These are phyloP conservation scores for Fusarium mexicanum DNA, from an alignment of 2,329 filamentous ascomycete species.

Conservation along the genomic window DNA sequence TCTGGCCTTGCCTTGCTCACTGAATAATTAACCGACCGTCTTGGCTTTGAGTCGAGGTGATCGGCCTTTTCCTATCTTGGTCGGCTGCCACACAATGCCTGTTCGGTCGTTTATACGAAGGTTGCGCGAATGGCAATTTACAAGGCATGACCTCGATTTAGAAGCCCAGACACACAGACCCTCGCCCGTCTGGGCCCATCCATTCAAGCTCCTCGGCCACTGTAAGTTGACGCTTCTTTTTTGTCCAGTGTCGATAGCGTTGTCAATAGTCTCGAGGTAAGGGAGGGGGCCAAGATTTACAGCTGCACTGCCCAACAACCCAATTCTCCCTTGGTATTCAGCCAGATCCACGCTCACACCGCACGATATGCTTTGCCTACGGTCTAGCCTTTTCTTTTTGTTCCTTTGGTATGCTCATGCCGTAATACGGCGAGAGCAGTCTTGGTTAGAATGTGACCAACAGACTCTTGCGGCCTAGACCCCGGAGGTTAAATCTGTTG, in stretches of 20 bases:
- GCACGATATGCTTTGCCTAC: not conserved
- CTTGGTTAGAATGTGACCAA: conserved; percentile 1
- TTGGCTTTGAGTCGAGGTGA: not conserved
- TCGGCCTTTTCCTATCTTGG: conserved; percentile 3
- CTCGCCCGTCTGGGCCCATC: not conserved
- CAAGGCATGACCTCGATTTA: conserved; percentile 19
- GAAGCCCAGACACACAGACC: conserved; percentile 19
- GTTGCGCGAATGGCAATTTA: conserved; percentile 15
- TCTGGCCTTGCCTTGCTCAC: not conserved
- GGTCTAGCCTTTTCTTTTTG: not conserved
- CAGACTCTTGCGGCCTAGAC: conserved; percentile 6
- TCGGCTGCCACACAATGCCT: not conserved
- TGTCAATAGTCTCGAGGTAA: conserved; percentile 3
- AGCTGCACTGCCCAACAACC: not conserved
- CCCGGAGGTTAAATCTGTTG: not conserved
- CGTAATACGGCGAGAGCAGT: not conserved
- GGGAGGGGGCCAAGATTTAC: not conserved
- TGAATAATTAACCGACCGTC: not conserved
- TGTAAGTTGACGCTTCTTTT: not conserved
- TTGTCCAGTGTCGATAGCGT: conserved; percentile 2
- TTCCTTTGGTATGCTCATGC: not conserved
- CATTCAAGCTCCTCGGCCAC: conserved; percentile 11
- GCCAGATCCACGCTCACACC: not conserved
- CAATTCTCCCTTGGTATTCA: not conserved
- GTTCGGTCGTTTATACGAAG: not conserved